Conservation (phyloP, 2,329 filamentous ascomycete species). For the Trichoderma atroviride region DNA sequence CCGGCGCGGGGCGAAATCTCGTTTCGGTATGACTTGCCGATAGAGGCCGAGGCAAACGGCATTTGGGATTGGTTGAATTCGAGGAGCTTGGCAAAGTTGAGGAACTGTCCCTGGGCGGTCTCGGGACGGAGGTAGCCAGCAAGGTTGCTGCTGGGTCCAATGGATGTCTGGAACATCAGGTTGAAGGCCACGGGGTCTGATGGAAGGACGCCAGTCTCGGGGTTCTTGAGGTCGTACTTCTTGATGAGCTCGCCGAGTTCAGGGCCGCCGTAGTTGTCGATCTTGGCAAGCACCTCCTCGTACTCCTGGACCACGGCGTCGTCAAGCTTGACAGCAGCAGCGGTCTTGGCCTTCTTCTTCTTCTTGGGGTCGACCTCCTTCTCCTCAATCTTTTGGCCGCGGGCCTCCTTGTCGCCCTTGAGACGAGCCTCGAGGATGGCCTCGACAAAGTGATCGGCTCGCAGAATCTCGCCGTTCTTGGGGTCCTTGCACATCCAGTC, state of each 20-base stretch:
- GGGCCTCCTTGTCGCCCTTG: conserved; percentile 89
- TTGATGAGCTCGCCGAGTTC: conserved; percentile 85
- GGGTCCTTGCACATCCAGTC: conserved; percentile 99
- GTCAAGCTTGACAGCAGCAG: conserved; percentile 80
- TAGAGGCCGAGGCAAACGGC: conserved; percentile 95
- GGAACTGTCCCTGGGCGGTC: conserved; percentile 96
- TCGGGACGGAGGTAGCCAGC: conserved; percentile 88
- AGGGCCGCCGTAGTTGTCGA: conserved; percentile 91
- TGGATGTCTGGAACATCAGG: conserved; percentile 96
- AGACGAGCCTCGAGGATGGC: conserved; percentile 85
- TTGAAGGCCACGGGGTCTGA: conserved; percentile 89
- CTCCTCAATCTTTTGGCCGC: conserved; percentile 77
- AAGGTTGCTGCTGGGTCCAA: conserved; percentile 87
- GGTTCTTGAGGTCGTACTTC: conserved; percentile 91
- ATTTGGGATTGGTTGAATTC: conserved; percentile 95
- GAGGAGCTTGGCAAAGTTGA: conserved; percentile 94
- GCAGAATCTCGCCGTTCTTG: conserved; percentile 94
- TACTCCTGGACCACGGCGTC: conserved; percentile 87
- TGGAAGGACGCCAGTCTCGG: conserved; percentile 74
- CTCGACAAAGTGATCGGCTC: conserved; percentile 95
- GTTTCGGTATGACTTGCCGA: conserved; percentile 97
- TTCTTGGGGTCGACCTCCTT: conserved; percentile 76
- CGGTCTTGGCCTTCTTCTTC: conserved; percentile 86
- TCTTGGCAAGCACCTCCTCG: conserved; percentile 85
- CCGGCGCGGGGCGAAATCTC: conserved; percentile 94